Evolutionary conservation across 2,329 filamentous ascomycete genomes (phyloP).

Genomic region (Claviceps sorghi): DNA sequence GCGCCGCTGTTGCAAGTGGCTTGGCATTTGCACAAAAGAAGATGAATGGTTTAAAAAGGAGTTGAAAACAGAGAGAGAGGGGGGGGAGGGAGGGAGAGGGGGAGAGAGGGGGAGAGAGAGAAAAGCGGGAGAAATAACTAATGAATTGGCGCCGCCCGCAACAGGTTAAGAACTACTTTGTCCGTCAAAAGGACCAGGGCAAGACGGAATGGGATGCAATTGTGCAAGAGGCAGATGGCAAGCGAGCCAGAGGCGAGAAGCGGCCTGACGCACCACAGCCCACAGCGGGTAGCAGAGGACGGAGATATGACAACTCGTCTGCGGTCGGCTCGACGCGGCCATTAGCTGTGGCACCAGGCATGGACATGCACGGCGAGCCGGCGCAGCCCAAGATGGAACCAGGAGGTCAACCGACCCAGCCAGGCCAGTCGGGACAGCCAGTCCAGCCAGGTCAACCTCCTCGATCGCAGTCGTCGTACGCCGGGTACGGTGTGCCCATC

Average conservation of each 20-base stretch:
- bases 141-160: conserved; percentile 14
- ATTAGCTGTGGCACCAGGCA: conserved; percentile 31
- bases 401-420: conserved; percentile 1
- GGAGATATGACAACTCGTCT: conserved; percentile 32
- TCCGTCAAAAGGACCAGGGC: conserved; percentile 44
- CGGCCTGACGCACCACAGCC: conserved; percentile 46
- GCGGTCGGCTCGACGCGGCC: conserved; percentile 21
- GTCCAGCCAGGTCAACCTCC: conserved; percentile 12
- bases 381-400: conserved; percentile 31
- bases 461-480: conserved; percentile 25
- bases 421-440: conserved; percentile 3
- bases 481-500: conserved; percentile 31
- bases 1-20: neutral
- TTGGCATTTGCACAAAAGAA: neutral
- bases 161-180: conserved; percentile 56
- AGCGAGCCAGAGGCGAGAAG: conserved; percentile 40
- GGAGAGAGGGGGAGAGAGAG: neutral
- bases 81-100: neutral
- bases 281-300: conserved; percentile 31
- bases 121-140: neutral
- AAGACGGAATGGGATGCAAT: conserved; percentile 46
- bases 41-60: neutral
- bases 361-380: conserved; percentile 32
- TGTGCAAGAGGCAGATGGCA: conserved; percentile 44
- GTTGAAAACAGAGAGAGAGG: neutral